Evolutionary conservation across 164 flowering plant species (phyloP).

Genomic region (Saururus chinensis): DNA sequence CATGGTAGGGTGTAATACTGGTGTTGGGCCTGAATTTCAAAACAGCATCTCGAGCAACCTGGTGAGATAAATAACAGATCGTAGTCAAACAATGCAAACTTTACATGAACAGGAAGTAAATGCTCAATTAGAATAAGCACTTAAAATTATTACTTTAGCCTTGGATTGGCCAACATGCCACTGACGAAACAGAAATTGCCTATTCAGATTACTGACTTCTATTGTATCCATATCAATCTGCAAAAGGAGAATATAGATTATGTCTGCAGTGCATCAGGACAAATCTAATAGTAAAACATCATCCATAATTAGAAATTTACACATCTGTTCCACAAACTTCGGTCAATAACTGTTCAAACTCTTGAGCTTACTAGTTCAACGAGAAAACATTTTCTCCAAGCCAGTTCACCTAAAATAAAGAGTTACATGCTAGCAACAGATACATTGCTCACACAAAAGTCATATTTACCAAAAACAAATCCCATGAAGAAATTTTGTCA

Average conservation of each 20-base stretch:
- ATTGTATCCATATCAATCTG: slow-evolving; percentile 99
- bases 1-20: slow-evolving; percentile 84
- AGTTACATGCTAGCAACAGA: too few relatives aligned
- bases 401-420: too few relatives aligned
- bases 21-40: slow-evolving; percentile 77
- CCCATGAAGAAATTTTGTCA: too few relatives aligned
- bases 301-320: too few relatives aligned
- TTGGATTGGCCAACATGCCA: slow-evolving; percentile 92
- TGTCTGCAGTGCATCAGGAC: background rate
- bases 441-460: too few relatives aligned
- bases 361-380: too few relatives aligned
- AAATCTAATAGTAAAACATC: background rate
- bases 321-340: too few relatives aligned
- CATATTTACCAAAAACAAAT: too few relatives aligned
- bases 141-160: slow-evolving; percentile 56
- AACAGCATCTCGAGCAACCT: slow-evolving; percentile 98
- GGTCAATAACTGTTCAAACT: too few relatives aligned
- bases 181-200: slow-evolving; percentile 85
- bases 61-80: slow-evolving; percentile 10
- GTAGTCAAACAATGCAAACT: background rate
- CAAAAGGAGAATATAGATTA: slow-evolving; percentile 10
- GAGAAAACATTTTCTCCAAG: too few relatives aligned
- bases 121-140: background rate
- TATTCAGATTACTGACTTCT: slow-evolving; percentile 94
- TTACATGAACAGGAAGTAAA: background rate